Base-by-base conservation (phyloP, 129 eudicot species). In the Smallanthus sonchifolius region DNA sequence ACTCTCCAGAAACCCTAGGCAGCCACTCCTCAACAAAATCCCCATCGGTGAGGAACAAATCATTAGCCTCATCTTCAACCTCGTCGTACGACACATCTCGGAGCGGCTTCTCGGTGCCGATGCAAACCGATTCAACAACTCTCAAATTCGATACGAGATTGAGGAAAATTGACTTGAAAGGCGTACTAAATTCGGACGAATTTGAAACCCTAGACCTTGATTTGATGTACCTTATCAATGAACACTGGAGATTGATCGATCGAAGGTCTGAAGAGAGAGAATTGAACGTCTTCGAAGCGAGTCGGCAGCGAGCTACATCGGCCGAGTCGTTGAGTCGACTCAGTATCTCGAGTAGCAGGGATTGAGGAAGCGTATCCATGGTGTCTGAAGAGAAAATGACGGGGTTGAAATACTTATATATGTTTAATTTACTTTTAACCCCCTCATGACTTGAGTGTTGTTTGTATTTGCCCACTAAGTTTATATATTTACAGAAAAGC, bases 281-380 rank as follows among this genome's bases (percentile, higher is more conserved):
- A 28, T 67, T 67, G 59, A 67, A 67, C 2, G 40, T 1, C 39
- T 44, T 44, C 20, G 73, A 44, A 24, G 39, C 57, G 57, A 67
- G 11, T 43, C 59, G 55, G 57, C 73, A 43, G 3, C 73, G 73
- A 67, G 59, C 73, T 30, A 67, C 73, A n/a, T 20, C 39, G 52
- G 52, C 39, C 40, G 67, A 61, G 40, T 61, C 67, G 67, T 34
- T 61, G 67, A 61, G 67, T 61, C 67, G 67, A 61, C 67, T 61
- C 67, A 61, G 67, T 32, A 61, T 61, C 19, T 61, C 67, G 67
- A 61, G 67, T 11, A 61, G 4, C 2, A 61, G 43, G 5, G 67
- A 3, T 34, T 61, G 20, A 1, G 67, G 67, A 36, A 61, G 67
- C 10, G 14, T 5, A 61, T 61, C 67, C 67, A 61, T 61, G 16